Conservation (phyloP, 2,329 filamentous ascomycete genomes). For the Pyrenochaeta sp. region DNA sequence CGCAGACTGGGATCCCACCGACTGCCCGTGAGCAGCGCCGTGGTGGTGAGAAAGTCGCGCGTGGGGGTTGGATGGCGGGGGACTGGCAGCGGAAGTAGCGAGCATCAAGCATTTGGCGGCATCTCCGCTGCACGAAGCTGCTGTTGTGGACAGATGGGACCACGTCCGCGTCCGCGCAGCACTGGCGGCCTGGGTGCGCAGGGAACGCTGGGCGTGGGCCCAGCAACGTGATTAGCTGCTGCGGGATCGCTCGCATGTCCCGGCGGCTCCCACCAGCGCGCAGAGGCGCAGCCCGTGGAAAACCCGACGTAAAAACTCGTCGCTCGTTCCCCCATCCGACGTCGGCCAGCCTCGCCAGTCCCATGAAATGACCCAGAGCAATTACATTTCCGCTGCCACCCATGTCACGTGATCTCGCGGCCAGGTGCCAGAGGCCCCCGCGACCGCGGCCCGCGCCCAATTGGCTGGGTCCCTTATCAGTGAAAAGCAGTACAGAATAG, state of each 20-base stretch:
- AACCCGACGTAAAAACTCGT: slow-evolving; percentile 27
- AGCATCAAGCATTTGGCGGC: slow-evolving; percentile 5
- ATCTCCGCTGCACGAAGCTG: slow-evolving; percentile 7
- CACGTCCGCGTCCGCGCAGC: too few species aligned
- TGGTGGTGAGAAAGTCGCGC: slow-evolving; percentile 20
- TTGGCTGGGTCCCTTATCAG: slow-evolving; percentile 46
- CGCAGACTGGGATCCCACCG: slow-evolving; percentile 58
- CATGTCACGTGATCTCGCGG: slow-evolving; percentile 33
- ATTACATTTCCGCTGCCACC: slow-evolving; percentile 33
- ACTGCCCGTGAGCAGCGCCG: slow-evolving; percentile 41
- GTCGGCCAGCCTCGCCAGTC: slow-evolving; percentile 8
- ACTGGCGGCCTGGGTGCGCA: too few species aligned
- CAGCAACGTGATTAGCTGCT: too few species aligned
- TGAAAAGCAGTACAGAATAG: slow-evolving; percentile 40
- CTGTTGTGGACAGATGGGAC: too few species aligned
- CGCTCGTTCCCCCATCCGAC: slow-evolving; percentile 27
- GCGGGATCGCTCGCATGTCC: slow-evolving; percentile 8
- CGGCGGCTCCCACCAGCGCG: slow-evolving; percentile 16
- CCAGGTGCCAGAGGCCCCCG: slow-evolving; percentile 31
- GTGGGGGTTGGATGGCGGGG: slow-evolving; percentile 29
- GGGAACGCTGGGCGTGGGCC: slow-evolving; percentile 1
- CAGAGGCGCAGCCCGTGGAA: slow-evolving; percentile 12
- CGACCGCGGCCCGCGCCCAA: slow-evolving; percentile 20
- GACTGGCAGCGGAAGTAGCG: slow-evolving; percentile 2
- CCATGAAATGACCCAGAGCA: slow-evolving; percentile 32